Evolutionary conservation across 345 rosid species (phyloP).

Genomic region (Salix arbutifolia): DNA sequence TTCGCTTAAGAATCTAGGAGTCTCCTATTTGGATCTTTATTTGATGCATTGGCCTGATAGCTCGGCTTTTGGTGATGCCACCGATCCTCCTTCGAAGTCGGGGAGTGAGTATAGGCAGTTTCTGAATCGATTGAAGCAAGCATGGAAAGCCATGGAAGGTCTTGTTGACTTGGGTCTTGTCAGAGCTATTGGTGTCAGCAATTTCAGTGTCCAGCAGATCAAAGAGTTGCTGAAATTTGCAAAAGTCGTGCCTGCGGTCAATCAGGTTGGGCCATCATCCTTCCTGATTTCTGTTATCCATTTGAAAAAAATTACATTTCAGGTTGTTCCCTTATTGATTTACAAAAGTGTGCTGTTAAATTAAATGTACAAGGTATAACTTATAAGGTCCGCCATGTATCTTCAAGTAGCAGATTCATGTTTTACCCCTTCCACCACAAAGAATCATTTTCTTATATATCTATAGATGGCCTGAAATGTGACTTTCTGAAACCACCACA

Average conservation of each 20-base stretch:
- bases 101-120: constrained; percentile 55
- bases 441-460: neutral
- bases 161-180: constrained; percentile 48
- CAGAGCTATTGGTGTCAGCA: constrained; percentile 57
- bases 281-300: neutral
- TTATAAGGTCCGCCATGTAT: neutral
- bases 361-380: neutral
- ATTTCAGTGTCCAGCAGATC: constrained; percentile 49
- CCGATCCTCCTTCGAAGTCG: constrained; percentile 57
- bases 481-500: neutral
- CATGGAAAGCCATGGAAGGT: constrained; percentile 64
- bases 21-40: constrained; percentile 58
- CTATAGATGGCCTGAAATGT: neutral
- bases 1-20: constrained; percentile 57
- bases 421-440: neutral
- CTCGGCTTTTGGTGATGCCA: constrained; percentile 60
- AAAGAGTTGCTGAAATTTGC: constrained; percentile 56
- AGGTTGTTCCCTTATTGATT: neutral
- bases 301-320: neutral
- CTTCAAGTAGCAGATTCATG: neutral
- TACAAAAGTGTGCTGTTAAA: neutral
- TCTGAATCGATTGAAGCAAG: constrained; percentile 50
- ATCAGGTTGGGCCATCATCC: constrained; percentile 39
- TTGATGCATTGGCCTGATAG: constrained; percentile 63
- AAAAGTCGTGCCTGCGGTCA: constrained; percentile 53